Evolutionary conservation across 331 rosid species (phyloP).

Genomic region (Ulmus americana): DNA sequence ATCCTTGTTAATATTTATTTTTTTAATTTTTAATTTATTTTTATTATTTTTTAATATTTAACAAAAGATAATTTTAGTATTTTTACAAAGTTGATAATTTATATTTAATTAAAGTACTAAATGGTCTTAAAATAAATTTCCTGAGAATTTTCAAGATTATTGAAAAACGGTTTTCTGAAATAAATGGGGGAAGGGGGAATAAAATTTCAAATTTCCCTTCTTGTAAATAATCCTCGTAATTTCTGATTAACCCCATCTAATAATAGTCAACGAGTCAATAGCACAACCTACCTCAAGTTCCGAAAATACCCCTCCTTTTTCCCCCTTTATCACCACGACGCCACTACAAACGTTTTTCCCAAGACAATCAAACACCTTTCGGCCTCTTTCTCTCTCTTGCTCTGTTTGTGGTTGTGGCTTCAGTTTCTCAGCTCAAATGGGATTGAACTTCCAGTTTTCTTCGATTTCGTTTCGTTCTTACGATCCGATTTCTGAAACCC

Average conservation of each 20-base stretch:
- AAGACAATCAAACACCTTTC: background rate
- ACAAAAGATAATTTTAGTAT: too few relatives aligned
- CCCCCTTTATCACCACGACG: conserved; percentile 8
- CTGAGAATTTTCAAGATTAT: too few relatives aligned
- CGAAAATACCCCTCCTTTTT: conserved; percentile 22
- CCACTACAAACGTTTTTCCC: conserved; percentile 1
- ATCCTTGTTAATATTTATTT: too few relatives aligned
- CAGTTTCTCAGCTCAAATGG: conserved; percentile 17
- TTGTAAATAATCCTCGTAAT: background rate
- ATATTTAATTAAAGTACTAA: too few relatives aligned
- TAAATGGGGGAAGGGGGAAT: too few relatives aligned
- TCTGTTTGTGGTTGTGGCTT: conserved; percentile 34
- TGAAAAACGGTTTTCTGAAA: too few relatives aligned
- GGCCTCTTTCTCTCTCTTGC: conserved; percentile 4
- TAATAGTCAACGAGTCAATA: conserved; percentile 25
- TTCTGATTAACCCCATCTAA: background rate
- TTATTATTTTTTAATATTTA: too few relatives aligned
- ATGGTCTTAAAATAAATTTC: too few relatives aligned
- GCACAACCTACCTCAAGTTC: background rate
- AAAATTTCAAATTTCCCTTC: background rate
- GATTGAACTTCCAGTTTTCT: background rate
- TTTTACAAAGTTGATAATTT: too few relatives aligned
- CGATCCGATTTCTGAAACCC: conserved; percentile 16
- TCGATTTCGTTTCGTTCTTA: conserved; percentile 7
- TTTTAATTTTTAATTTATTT: too few relatives aligned